Conservation (phyloP, 2,329 filamentous ascomycete genomes). For the Sclerotiophoma versabilis region DNA sequence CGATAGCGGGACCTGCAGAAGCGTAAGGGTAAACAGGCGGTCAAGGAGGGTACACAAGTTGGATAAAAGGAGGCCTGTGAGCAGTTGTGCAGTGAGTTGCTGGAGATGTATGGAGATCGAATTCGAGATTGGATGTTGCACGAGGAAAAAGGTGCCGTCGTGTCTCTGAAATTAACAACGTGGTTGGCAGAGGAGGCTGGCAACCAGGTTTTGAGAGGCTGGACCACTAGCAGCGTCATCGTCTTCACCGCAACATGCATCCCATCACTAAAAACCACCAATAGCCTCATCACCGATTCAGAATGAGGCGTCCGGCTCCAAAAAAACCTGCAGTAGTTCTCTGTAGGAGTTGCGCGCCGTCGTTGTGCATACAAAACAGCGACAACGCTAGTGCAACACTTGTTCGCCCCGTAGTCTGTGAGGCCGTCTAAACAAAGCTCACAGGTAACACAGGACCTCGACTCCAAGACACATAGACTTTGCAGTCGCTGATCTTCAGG, state of each 20-base stretch:
- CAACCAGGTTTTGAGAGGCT: constrained; percentile 28
- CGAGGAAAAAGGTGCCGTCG: constrained; percentile 26
- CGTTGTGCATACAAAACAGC: constrained; percentile 4
- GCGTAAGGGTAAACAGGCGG: constrained; percentile 18
- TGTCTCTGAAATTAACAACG: constrained; percentile 21
- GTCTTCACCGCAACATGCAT: constrained; percentile 34
- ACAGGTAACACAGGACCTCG: neutral
- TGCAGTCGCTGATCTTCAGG: neutral
- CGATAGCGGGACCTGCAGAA: constrained; percentile 23
- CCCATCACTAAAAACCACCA: constrained; percentile 20
- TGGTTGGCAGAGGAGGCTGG: constrained; percentile 31
- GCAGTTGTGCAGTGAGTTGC: constrained; percentile 22
- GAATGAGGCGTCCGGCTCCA: constrained; percentile 5
- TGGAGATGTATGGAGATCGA: constrained; percentile 14
- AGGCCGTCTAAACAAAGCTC: constrained; percentile 10
- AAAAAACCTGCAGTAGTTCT: constrained; percentile 10
- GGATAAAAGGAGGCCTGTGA: constrained; percentile 10
- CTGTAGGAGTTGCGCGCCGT: neutral
- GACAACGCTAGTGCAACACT: constrained; percentile 5
- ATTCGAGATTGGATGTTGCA: constrained; percentile 16
- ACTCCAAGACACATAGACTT: neutral
- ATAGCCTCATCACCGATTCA: constrained; percentile 2
- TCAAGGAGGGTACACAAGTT: constrained; percentile 19
- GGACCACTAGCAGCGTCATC: constrained; percentile 24
- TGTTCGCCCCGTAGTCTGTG: neutral